Conservation (phyloP, 2,329 filamentous ascomycete genomes). For the Exutisphaerella laricina region DNA sequence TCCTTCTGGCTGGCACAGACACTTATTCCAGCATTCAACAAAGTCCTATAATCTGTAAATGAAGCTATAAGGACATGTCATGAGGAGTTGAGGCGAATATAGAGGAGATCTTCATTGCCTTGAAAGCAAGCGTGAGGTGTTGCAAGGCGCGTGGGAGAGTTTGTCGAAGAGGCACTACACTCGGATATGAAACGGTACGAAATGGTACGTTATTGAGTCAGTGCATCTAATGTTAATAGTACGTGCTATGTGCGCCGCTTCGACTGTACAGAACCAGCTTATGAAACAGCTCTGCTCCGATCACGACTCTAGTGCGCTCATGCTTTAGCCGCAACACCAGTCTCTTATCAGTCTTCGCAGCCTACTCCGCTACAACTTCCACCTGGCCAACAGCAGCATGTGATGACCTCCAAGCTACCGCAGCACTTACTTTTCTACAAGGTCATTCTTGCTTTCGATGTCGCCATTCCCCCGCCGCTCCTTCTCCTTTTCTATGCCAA, state of each 20-base stretch:
- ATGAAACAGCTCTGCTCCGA: background rate
- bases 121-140: constrained; percentile 3
- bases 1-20: constrained; percentile 99
- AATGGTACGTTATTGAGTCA: background rate
- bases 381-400: no score
- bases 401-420: no score
- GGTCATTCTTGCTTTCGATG: no score
- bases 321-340: no score
- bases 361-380: background rate
- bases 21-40: constrained; percentile 86
- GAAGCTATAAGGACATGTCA: background rate
- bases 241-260: background rate
- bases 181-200: background rate
- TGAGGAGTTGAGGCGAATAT: constrained; percentile 1
- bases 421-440: no score
- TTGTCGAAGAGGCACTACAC: no score
- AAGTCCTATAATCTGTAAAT: constrained; percentile 47
- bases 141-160: background rate
- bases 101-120: background rate
- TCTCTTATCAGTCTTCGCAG: no score
- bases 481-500: no score
- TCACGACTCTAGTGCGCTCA: no score
- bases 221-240: constrained; percentile 2
- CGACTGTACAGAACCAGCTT: constrained; percentile 3
- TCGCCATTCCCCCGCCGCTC: no score